phyloP scores from a whole-genome alignment of 306 rosid species.

The Rosa rugosa region DNA sequence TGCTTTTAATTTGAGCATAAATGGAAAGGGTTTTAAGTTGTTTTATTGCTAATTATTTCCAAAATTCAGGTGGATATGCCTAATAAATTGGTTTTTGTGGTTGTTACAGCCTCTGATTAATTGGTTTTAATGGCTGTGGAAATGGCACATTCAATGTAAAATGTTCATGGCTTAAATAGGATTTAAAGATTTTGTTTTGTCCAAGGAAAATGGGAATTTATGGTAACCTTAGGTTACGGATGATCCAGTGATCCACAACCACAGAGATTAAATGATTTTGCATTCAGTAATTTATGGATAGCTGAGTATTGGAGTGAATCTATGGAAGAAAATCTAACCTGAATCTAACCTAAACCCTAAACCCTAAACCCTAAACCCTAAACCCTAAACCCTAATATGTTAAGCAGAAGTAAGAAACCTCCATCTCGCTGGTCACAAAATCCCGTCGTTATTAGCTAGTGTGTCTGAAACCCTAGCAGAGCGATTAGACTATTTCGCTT shows the following conservation, averaged over 20 bases:
- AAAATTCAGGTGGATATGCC: neutral
- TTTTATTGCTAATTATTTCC: neutral
- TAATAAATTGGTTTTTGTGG: neutral
- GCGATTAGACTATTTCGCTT: too few relatives aligned
- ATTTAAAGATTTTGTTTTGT: neutral
- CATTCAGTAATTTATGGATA: neutral
- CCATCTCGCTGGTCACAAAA: too few relatives aligned
- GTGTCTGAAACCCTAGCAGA: too few relatives aligned
- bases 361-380: too few relatives aligned
- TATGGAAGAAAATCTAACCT: neutral
- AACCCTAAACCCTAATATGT: too few relatives aligned
- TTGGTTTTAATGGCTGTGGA: neutral
- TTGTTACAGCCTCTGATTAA: neutral
- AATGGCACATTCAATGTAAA: constrained; percentile 1
- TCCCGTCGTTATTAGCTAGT: too few relatives aligned
- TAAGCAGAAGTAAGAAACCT: too few relatives aligned
- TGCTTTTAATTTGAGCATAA: neutral
- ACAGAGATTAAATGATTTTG: neutral
- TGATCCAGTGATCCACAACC: neutral
- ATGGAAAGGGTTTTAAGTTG: neutral
- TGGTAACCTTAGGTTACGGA: neutral
- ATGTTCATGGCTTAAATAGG: neutral
- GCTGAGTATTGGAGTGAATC: neutral
- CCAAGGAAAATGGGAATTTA: neutral
- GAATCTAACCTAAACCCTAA: too few relatives aligned